Base-by-base conservation (phyloP, 768 basidiomycete species). In the Suillus ampliporus region DNA sequence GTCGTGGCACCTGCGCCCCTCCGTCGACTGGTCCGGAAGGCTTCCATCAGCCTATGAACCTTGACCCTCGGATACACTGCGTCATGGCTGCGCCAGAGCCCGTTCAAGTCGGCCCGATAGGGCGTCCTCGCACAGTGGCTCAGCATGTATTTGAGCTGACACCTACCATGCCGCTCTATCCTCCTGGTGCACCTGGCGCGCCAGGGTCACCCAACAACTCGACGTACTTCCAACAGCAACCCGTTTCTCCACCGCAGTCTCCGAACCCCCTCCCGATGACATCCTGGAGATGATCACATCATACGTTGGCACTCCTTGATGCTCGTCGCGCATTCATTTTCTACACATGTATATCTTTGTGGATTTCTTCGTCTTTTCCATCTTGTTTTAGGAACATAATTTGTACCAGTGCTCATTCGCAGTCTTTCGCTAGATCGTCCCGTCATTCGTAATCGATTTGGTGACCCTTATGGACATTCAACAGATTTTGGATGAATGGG, bases 61-160 rank as follows among this genome's bases (percentile, higher is more conserved):
- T 91, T 68, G 94, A 96, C 65, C 87, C 93, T 3, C 86, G 89
- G 37, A 89, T 97, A 17, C 95, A 97, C 65, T 92, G 89, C 8
- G 93, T 95, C 31, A 94, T 94, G 89, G 89, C 88, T 50, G 81
- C 84, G 2, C 70, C 76, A 1, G 80, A 80, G 9, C 68, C 79
- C 2, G 70, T 74, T 3, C 69, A 74, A 52, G 77, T 78, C 2
- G 83, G 82, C 38, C 71, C 81, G 34, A 69, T 76, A 58, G 65
- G 76, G 7, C 67, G 82, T 53, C 65, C 69, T 10, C 84, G 86
- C 17, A 83, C 85, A 26, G 78, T 89, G 19, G 86, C 85, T 6
- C 91, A 92, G 65, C 87, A 88, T 64, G 89, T 92, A 26, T 90
- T 91, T 66, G 90, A 92, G 74, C 84, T 94, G 23, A 86, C 92